These are phyloP conservation scores for Ilyonectria sp. DNA, from an alignment of 2,329 filamentous ascomycete genomes.

Conservation along the genomic window DNA sequence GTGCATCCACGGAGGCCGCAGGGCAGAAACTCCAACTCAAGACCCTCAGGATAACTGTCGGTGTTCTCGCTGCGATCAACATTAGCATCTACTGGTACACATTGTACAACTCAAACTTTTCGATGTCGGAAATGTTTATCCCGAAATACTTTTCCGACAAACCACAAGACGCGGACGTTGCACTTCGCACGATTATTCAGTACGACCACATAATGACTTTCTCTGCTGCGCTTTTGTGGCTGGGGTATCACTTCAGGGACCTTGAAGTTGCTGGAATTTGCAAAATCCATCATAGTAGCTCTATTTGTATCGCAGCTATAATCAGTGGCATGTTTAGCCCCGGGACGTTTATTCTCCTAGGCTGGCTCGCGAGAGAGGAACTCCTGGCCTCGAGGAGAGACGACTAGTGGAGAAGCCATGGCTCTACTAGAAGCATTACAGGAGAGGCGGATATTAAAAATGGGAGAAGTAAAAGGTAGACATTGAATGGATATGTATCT, in stretches of 20 bases:
- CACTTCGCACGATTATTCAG: conserved; percentile 45
- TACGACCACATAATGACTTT: conserved; percentile 45
- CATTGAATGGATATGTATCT: not conserved
- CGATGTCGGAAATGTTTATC: conserved; percentile 38
- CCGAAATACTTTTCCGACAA: conserved; percentile 42
- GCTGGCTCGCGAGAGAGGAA: conserved; percentile 43
- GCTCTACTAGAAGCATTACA: not conserved
- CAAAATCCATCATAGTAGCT: conserved; percentile 24
- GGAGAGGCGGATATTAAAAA: too few species aligned
- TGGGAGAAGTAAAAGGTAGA: not conserved
- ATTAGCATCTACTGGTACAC: conserved; percentile 41
- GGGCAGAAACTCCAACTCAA: not conserved
- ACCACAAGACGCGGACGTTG: conserved; percentile 31
- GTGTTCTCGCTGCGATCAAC: conserved; percentile 16
- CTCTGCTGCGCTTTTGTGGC: conserved; percentile 42
- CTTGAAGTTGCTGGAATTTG: conserved; percentile 39
- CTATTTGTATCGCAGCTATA: conserved; percentile 4
- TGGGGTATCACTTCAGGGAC: conserved; percentile 43
- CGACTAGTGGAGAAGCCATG: not conserved
- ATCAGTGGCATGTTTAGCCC: conserved; percentile 30
- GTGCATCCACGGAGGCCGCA: not conserved
- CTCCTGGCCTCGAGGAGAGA: conserved; percentile 18
- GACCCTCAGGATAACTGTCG: conserved; percentile 18
- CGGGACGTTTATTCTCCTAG: conserved; percentile 33
- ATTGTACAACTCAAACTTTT: conserved; percentile 10